Percentiles rank a stretch among this genome's conserved stretches.
Conservation (phyloP, 2,329 filamentous ascomycete genomes). For the Trichoderma sp. region DNA sequence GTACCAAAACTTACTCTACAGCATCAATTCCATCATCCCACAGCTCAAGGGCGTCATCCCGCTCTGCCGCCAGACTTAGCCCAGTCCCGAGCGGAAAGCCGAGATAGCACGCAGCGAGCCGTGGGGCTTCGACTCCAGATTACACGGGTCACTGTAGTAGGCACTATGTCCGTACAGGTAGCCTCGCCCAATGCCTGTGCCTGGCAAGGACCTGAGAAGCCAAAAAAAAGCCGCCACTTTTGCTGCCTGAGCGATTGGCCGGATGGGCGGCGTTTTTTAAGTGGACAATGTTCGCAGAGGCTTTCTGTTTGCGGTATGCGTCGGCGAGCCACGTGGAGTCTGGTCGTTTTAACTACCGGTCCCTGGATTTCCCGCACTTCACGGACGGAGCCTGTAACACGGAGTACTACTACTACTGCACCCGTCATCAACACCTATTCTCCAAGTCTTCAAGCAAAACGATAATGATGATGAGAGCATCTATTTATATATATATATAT, state of each 20-base stretch:
- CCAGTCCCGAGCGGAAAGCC: not conserved
- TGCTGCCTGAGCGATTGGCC: not conserved
- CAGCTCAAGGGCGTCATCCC: not conserved
- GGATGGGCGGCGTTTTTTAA: not conserved
- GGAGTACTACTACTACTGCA: too few species aligned
- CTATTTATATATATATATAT: not conserved
- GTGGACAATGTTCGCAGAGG: not conserved
- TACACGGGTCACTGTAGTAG: too few species aligned
- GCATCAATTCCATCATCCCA: not conserved
- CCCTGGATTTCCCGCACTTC: constrained; percentile 2
- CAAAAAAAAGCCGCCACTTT: not conserved
- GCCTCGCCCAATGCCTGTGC: not conserved
- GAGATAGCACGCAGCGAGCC: not conserved
- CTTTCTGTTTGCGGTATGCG: constrained; percentile 15
- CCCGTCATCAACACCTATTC: not conserved
- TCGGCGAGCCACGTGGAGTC: constrained; percentile 17
- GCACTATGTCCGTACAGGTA: too few species aligned
- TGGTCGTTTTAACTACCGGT: not conserved
- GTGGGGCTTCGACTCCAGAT: not conserved
- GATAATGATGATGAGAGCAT: not conserved
- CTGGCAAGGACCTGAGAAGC: not conserved
- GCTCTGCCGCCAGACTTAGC: not conserved
- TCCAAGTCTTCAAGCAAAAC: not conserved
- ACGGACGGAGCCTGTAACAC: not conserved
- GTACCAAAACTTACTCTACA: too few species aligned